Base-by-base conservation (phyloP, 371 early-diverging fungal species). In the Capillidium heterosporum region DNA sequence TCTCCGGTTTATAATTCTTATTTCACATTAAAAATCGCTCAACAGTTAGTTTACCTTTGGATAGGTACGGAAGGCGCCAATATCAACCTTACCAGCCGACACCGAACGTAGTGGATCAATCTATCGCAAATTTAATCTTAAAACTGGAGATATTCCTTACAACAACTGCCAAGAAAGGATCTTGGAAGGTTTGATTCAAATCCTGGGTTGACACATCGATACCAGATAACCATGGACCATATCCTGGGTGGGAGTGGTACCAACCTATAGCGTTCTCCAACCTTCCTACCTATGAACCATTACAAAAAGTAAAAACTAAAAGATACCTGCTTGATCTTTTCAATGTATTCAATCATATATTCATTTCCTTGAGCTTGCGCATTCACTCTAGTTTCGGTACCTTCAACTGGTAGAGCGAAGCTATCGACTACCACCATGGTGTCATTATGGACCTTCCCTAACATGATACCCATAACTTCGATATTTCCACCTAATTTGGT, bases 211-310 rank as follows among this genome's bases (percentile, higher is more conserved):
- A 75, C 26, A 95, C 95, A 64, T 97, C 98, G 64, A 97, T 95
- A 26, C 98, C 96, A 5, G 95, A 95, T 53, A 97, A 75, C 98
- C 98, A 97, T 70, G 96, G 95, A 1, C 96, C 95, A 63, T 95
- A 97, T 15, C 98, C 98, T 19, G 98, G 98, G 71, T 97, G 98
- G 41, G 85, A 85, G 66, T 97, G 98, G 72, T 97, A 97, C 98
- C 98, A 97, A 1, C 98, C 98, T 63, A 95, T 77, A 1, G 79
- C 90, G 64, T 95, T 90, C 63, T 97, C 98, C 4, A 84, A 63
- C 32, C 94, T 76, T 4, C 92, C 95, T n/a, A 89, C 85, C 82
- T 87, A 66, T 31, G 21, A 32, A 24, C 4, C 4, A 24, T 42
- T n/a, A 48, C 11, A 32, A n/a, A 4, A 13, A 5, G 21, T 32